Evolutionary conservation across 306 rosid species (phyloP).

Genomic region (Arachis stenosperma): DNA sequence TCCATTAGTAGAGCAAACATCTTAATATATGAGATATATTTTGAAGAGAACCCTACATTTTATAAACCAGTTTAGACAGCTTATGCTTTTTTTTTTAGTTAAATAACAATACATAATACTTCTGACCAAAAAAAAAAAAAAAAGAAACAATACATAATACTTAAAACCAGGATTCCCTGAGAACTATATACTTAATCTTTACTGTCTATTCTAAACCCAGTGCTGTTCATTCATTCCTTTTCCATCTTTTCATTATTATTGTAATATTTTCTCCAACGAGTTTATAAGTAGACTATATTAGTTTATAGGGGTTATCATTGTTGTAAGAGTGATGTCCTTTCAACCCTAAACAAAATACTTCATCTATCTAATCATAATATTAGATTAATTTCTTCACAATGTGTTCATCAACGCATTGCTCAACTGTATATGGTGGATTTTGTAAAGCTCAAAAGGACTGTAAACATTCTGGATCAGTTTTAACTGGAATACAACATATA

Average conservation of each 20-base stretch:
- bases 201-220: no score
- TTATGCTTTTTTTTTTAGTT: not conserved
- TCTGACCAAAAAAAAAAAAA: no score
- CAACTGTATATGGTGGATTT: not conserved
- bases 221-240: not conserved
- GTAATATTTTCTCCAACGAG: not conserved
- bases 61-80: conserved; percentile 10
- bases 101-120: not conserved
- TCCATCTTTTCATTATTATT: conserved; percentile 18
- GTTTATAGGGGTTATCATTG: not conserved
- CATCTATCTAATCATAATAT: not conserved
- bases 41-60: conserved; percentile 1
- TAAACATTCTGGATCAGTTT: conserved; percentile 29
- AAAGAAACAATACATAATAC: not conserved
- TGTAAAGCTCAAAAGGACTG: conserved; percentile 17
- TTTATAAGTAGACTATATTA: not conserved
- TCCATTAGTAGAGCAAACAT: not conserved
- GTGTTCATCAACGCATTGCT: conserved; percentile 5
- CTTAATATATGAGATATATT: not conserved
- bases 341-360: not conserved
- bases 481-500: conserved; percentile 16
- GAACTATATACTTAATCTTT: not conserved
- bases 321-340: conserved; percentile 22
- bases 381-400: not conserved
- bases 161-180: not conserved